These are phyloP conservation scores for Neostapfia colusana DNA, from an alignment of 176 grass and related monocot genomes.

Conservation along the genomic window DNA sequence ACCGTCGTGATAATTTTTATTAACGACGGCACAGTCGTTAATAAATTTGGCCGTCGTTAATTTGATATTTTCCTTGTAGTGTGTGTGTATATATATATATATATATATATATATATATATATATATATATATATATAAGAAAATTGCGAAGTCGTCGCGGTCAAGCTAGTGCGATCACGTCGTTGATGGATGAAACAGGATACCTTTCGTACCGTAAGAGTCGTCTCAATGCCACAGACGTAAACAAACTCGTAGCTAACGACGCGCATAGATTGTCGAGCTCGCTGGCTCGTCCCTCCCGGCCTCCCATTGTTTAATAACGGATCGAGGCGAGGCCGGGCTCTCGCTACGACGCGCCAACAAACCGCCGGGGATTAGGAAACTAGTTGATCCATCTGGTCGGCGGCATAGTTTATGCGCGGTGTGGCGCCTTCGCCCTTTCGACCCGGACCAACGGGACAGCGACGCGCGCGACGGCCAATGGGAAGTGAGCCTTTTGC, in stretches of 20 bases:
- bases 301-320: neutral
- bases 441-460: conserved; percentile 31
- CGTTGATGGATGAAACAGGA: neutral
- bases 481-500: conserved; percentile 26
- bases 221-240: neutral
- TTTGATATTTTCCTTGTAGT: too few relatives aligned
- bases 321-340: neutral
- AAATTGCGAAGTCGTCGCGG: neutral
- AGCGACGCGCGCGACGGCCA: conserved; percentile 46
- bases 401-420: conserved; percentile 40
- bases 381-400: conserved; percentile 40
- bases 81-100: too few relatives aligned
- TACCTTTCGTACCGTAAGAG: conserved; percentile 21
- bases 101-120: too few relatives aligned
- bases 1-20: too few relatives aligned
- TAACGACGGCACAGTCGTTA: too few relatives aligned
- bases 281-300: neutral
- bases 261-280: conserved; percentile 11
- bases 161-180: neutral
- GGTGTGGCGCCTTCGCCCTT: neutral
- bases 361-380: conserved; percentile 16
- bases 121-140: too few relatives aligned
- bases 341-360: conserved; percentile 21
- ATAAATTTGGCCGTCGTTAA: too few relatives aligned
- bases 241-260: neutral